A percentile compares a stretch with the other conserved stretches of the same genome.
Evolutionary conservation across 2,329 filamentous ascomycete genomes (phyloP).

Genomic region (Coniosporium tulheliwenetii): DNA sequence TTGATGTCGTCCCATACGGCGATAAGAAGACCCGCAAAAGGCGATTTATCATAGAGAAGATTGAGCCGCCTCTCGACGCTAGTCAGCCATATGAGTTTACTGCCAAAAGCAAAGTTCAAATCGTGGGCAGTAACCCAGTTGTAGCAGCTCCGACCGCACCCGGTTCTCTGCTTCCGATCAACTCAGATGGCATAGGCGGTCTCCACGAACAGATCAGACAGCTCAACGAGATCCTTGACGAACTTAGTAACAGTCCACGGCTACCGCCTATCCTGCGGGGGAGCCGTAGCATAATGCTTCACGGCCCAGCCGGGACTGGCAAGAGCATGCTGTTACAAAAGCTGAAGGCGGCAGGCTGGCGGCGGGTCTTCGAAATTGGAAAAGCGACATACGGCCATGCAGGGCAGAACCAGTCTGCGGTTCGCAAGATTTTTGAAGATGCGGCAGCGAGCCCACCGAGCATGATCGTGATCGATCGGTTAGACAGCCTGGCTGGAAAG

Average conservation of each 20-base stretch:
- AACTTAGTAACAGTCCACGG: constrained; percentile 5
- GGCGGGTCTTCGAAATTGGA: constrained; percentile 47
- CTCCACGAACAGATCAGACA: constrained; percentile 45
- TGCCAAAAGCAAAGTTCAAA: too few relatives aligned
- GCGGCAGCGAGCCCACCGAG: constrained; percentile 57
- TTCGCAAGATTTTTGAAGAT: constrained; percentile 54
- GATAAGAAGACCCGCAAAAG: too few relatives aligned
- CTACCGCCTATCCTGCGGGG: constrained; percentile 12
- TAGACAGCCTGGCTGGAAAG: constrained; percentile 54
- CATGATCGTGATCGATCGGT: constrained; percentile 62
- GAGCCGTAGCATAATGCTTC: constrained; percentile 50
- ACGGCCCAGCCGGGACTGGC: constrained; percentile 72
- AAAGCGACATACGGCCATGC: constrained; percentile 20
- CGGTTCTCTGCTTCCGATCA: constrained; percentile 12
- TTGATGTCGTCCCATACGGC: too few relatives aligned
- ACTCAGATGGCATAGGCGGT: constrained; percentile 45
- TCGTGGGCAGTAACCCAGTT: too few relatives aligned
- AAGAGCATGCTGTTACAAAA: constrained; percentile 61
- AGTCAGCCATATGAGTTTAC: too few relatives aligned
- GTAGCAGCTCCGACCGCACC: too few relatives aligned
- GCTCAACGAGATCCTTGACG: constrained; percentile 50
- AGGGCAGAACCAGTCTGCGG: constrained; percentile 26
- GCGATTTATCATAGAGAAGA: too few relatives aligned
- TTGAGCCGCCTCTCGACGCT: too few relatives aligned
- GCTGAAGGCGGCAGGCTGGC: constrained; percentile 51